Percentiles rank a stretch among this genome's conserved stretches.
phyloP scores from a whole-genome alignment of 257 asterid species.

The Avicennia marina region DNA sequence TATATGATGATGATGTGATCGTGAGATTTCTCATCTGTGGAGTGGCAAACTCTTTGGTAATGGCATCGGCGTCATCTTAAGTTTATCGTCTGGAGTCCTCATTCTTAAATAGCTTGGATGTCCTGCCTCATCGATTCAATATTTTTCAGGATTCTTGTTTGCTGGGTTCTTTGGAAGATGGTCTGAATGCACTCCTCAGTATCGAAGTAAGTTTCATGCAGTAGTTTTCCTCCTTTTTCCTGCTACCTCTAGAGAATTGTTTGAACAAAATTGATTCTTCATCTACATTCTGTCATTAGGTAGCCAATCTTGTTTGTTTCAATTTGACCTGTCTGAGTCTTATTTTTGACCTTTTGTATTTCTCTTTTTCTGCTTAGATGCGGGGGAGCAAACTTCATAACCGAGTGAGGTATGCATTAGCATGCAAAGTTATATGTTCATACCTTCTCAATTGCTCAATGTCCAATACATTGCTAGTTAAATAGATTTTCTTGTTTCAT shows the following conservation, averaged over 20 bases:
- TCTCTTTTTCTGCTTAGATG: slow-evolving; percentile 45
- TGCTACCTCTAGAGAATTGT: too few relatives aligned
- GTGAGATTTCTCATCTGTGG: slow-evolving; percentile 90
- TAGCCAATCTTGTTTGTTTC: not conserved
- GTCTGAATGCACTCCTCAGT: slow-evolving; percentile 76
- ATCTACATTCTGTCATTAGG: not conserved
- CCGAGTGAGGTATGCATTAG: slow-evolving; percentile 71
- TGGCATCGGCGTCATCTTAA: slow-evolving; percentile 2
- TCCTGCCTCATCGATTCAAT: slow-evolving; percentile 6
- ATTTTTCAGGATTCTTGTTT: slow-evolving; percentile 57
- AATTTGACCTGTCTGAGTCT: slow-evolving; percentile 9
- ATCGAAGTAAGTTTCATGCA: slow-evolving; percentile 66
- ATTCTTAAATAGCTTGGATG: slow-evolving; percentile 1
- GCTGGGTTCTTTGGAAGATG: slow-evolving; percentile 75
- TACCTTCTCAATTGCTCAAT: not conserved
- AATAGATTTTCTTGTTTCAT: not conserved
- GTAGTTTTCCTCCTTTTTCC: too few relatives aligned
- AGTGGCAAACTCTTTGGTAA: slow-evolving; percentile 64
- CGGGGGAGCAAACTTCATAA: slow-evolving; percentile 95
- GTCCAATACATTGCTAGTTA: too few relatives aligned
- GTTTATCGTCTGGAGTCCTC: too few relatives aligned
- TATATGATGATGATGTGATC: slow-evolving; percentile 81
- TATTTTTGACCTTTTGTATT: slow-evolving; percentile 9
- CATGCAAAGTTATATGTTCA: slow-evolving; percentile 12
- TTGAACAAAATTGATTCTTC: slow-evolving; percentile 2